Conservation (phyloP, 768 basidiomycete genomes). For the Coprinopsis strossmayeri region DNA sequence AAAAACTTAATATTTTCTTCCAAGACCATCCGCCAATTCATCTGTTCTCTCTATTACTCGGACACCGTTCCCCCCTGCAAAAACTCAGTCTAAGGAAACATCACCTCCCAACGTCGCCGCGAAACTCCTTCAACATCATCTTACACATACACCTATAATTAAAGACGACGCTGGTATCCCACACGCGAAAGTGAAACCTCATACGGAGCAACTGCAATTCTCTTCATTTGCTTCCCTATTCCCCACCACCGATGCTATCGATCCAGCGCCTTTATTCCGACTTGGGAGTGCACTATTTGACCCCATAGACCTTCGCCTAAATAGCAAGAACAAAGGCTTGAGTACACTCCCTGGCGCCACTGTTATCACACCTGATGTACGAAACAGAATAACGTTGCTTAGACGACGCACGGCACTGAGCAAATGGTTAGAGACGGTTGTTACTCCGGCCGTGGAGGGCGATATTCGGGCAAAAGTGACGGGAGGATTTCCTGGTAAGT, state of each 20-base stretch:
- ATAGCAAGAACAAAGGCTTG: constrained; percentile 18
- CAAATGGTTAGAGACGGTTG: constrained; percentile 75
- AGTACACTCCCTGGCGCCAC: constrained; percentile 12
- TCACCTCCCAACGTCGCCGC: constrained; percentile 37
- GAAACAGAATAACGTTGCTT: constrained; percentile 52
- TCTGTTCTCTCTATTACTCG: constrained; percentile 50
- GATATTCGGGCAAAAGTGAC: constrained; percentile 42
- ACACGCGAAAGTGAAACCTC: constrained; percentile 53
- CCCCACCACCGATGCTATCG: constrained; percentile 60
- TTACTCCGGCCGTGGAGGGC: constrained; percentile 63
- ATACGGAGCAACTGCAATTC: constrained; percentile 51
- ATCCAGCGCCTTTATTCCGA: constrained; percentile 80
- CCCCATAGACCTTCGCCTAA: constrained; percentile 61
- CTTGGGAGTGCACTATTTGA: constrained; percentile 89
- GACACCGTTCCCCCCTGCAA: constrained; percentile 16
- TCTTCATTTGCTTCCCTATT: constrained; percentile 71
- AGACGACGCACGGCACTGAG: constrained; percentile 77
- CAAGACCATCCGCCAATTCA: constrained; percentile 53
- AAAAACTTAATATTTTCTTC: constrained; percentile 20
- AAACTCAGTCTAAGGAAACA: constrained; percentile 7
- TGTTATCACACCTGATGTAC: constrained; percentile 52
- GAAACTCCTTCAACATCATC: constrained; percentile 71
- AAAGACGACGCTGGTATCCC: constrained; percentile 67
- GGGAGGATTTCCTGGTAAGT: constrained; percentile 20
- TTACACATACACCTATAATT: constrained; percentile 64